Evolutionary conservation across 2,329 filamentous ascomycete genomes (phyloP), one percentile per base, ranked within the genome.

Genomic region (Nigrograna mackinnonii): DNA sequence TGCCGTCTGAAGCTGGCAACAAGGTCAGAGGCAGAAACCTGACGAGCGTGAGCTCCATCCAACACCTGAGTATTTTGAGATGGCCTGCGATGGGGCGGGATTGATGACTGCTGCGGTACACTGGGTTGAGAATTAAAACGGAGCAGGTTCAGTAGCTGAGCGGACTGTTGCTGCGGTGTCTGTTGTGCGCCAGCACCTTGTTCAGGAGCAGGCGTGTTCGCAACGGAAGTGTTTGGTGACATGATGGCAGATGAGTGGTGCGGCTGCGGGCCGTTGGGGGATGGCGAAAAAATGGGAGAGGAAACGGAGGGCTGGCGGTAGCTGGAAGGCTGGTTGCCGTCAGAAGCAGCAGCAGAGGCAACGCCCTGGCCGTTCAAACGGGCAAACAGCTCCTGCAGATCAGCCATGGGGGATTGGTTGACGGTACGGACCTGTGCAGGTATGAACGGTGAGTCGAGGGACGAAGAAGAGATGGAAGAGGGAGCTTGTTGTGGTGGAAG

Each of bases 141-240:
- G 49, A 88, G 74, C 47, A 87, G 67, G 57, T 80, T 86, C 45
- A 87, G 74, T 51, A 88, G 66, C 56, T 79, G 82, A 49, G 76
- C 74, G 13, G 79, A 78, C 49, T 67, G 64, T 42, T 67, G 63
- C 26, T 65, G 60, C 7, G 58, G 58, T 21, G 59, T 63, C 49
- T 58, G 58, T 46, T 77, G 75, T 35, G 57, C 74, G 37, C 69
- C 63, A 45, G 72, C 74, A 46, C 54, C 64, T 44, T 62, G 64
- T 58, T 65, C 69, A 38, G 61, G 68, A 39, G 55, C 66, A 46
- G 65, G 68, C 50, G 65, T 70, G 66, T 70, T 71, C 47, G 57
- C 71, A 62, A 54, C 69, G 43, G 77, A 75, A 37, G 70, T 63
- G 47, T 75, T 79, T 7, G 82, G 80, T 58, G 80, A 84, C 62